Conservation (phyloP, 805 yeast species). For the Grigorovia jiainica region DNA sequence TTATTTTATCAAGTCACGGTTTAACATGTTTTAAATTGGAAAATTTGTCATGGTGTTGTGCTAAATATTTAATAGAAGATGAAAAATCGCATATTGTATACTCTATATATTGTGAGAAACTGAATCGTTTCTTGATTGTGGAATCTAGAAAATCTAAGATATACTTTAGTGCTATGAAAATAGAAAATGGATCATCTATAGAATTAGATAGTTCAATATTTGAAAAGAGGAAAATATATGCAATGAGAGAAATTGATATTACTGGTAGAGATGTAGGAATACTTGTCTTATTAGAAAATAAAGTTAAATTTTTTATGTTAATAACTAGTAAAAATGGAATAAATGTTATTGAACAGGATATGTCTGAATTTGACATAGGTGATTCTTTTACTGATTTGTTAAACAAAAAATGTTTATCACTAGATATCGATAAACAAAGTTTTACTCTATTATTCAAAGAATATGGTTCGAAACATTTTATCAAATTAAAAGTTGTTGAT, state of each 20-base stretch:
- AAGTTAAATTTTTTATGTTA: not conserved
- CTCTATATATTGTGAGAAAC: not conserved
- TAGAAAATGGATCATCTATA: not conserved
- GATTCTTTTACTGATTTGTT: no score
- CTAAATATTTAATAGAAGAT: not conserved
- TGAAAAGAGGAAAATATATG: not conserved
- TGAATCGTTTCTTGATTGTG: not conserved
- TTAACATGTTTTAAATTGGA: not conserved
- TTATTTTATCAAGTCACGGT: not conserved
- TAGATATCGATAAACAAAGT: no score
- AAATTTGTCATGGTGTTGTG: not conserved
- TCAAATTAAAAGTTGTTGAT: not conserved
- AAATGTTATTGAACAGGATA: no score
- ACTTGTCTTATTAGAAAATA: not conserved
- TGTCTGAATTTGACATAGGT: no score
- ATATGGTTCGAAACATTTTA: no score
- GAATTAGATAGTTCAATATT: not conserved
- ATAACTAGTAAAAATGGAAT: no score
- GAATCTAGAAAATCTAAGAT: not conserved
- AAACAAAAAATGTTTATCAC: no score
- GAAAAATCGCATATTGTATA: not conserved
- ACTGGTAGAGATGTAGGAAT: not conserved
- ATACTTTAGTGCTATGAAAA: not conserved
- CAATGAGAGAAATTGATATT: not conserved
- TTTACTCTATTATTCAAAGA: no score